phyloP scores from a whole-genome alignment of 139 green algal genomes.

The Zygnema circumcarinatum region DNA sequence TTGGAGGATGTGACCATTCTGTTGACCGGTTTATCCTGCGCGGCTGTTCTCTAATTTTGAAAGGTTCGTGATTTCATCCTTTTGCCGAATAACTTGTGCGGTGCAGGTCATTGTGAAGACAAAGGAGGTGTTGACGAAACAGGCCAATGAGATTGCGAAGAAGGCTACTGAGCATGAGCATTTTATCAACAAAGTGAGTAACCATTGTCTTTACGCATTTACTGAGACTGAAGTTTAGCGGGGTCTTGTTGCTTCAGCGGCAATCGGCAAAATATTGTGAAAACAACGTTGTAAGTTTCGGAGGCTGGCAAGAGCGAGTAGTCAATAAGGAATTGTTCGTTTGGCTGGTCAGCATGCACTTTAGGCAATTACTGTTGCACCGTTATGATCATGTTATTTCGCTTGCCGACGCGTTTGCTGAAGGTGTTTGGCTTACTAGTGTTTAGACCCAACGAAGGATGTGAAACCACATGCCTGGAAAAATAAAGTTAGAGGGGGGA shows the following conservation, averaged over 20 bases:
- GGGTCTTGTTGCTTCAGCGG: constrained; percentile 24
- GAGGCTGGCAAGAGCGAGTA: neutral
- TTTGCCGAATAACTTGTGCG: neutral
- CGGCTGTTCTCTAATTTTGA: neutral
- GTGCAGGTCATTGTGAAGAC: constrained; percentile 47
- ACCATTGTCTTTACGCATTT: neutral
- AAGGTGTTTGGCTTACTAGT: too few species aligned
- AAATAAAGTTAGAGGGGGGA: neutral
- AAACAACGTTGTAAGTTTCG: constrained; percentile 21
- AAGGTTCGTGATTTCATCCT: neutral
- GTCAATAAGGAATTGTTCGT: neutral
- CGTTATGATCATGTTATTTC: too few species aligned
- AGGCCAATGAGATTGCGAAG: constrained; percentile 41
- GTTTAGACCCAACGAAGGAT: too few species aligned
- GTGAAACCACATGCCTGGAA: too few species aligned
- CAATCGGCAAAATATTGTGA: neutral
- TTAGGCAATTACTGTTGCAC: neutral
- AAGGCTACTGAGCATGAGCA: constrained; percentile 45
- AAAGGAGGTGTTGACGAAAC: constrained; percentile 35
- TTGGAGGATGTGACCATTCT: neutral
- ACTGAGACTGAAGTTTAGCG: neutral
- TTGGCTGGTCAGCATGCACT: neutral
- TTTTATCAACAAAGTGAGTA: constrained; percentile 50
- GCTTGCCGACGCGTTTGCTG: too few species aligned
- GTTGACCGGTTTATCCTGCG: neutral